These are phyloP conservation scores for Raffaelea albimanens DNA, from an alignment of 2,329 filamentous ascomycete genomes.

Conservation along the genomic window DNA sequence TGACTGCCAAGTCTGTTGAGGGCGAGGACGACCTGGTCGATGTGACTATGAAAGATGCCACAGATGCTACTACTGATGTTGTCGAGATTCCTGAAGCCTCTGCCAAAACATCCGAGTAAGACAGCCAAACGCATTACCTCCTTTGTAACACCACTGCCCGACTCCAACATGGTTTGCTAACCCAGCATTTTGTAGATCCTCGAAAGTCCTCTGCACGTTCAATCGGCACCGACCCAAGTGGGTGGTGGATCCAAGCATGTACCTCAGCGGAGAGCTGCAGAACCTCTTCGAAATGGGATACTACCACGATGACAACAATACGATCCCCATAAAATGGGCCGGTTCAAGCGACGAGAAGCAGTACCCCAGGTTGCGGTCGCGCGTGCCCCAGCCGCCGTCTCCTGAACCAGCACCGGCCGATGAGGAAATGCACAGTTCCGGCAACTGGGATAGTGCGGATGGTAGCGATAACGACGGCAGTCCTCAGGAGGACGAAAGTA, in stretches of 20 bases:
- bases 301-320: constrained; percentile 44
- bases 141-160: too few relatives aligned
- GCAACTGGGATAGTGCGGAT: constrained; percentile 33
- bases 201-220: constrained; percentile 33
- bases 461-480: constrained; percentile 45
- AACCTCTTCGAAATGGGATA: constrained; percentile 72
- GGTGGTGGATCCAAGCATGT: constrained; percentile 36
- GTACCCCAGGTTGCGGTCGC: constrained; percentile 43
- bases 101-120: too few relatives aligned
- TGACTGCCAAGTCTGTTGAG: constrained; percentile 70
- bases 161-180: constrained; percentile 6
- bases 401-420: constrained; percentile 28
- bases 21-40: constrained; percentile 89
- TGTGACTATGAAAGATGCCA: constrained; percentile 68
- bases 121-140: too few relatives aligned
- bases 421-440: constrained; percentile 37
- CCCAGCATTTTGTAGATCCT: constrained; percentile 2
- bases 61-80: constrained; percentile 27
- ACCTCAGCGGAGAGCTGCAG: constrained; percentile 54
- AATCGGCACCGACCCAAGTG: constrained; percentile 42
- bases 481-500: constrained; percentile 33
- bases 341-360: constrained; percentile 47
- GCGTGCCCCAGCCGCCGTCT: constrained; percentile 29
- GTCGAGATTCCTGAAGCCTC: neutral
- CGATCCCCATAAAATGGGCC: constrained; percentile 63